phyloP scores from a whole-genome alignment of 1,139 yeast species.

The Kodamaea plutei region DNA sequence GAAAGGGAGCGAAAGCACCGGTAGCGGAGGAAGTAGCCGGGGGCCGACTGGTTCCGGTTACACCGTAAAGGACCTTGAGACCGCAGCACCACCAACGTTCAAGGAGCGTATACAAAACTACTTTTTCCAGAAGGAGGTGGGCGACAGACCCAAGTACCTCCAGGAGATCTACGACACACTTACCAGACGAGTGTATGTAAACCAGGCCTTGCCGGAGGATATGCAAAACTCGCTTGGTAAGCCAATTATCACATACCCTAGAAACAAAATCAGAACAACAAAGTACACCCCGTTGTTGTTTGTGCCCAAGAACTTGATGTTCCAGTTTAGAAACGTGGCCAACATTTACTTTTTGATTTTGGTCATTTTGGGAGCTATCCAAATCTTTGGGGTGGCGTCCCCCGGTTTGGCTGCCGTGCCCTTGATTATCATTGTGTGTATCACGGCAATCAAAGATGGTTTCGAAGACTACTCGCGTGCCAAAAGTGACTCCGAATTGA shows the following conservation, averaged over 20 bases:
- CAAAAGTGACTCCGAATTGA: slow-evolving; percentile 74
- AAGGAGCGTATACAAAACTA: slow-evolving; percentile 24
- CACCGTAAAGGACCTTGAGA: slow-evolving; percentile 20
- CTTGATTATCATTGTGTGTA: slow-evolving; percentile 79
- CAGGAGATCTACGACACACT: slow-evolving; percentile 31
- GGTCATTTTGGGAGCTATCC: slow-evolving; percentile 81
- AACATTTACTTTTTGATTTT: slow-evolving; percentile 79
- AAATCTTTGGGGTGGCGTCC: slow-evolving; percentile 84
- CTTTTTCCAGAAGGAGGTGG: slow-evolving; percentile 31
- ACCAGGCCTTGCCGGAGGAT: slow-evolving; percentile 30
- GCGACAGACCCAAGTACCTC: slow-evolving; percentile 32
- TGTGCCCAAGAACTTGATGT: slow-evolving; percentile 74
- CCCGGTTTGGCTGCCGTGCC: slow-evolving; percentile 95
- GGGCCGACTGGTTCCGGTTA: too few species aligned
- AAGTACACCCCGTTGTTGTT: slow-evolving; percentile 90
- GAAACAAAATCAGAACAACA: slow-evolving; percentile 93
- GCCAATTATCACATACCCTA: slow-evolving; percentile 58
- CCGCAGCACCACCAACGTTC: slow-evolving; percentile 31
- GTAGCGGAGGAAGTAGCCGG: too few species aligned
- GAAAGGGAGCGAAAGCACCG: too few species aligned
- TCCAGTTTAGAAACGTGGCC: slow-evolving; percentile 87
- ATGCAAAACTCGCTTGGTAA: slow-evolving; percentile 40
- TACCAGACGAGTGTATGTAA: slow-evolving; percentile 39
- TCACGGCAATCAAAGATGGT: slow-evolving; percentile 91
- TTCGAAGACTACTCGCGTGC: slow-evolving; percentile 90